Evolutionary conservation across 305 asterid genomes (phyloP).

Genomic region (Fraxinus sp.): DNA sequence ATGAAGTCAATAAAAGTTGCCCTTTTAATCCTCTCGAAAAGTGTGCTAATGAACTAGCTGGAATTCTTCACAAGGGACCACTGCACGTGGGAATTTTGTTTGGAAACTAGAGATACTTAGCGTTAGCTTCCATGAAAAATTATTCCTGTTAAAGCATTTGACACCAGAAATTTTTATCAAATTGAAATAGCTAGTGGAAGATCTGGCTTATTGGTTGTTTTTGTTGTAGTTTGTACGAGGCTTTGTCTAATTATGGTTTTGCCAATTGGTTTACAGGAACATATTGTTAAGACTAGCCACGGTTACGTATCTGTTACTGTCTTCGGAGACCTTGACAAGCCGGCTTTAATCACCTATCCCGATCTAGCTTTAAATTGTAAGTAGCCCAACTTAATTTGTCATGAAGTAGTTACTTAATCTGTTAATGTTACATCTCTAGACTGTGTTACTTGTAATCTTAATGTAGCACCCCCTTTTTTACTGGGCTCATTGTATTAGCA

Average conservation of each 20-base stretch:
- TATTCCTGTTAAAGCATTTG: constrained; percentile 11
- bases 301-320: constrained; percentile 37
- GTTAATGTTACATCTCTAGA: neutral
- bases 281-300: constrained; percentile 30
- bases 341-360: constrained; percentile 39
- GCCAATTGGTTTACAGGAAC: constrained; percentile 28
- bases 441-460: neutral
- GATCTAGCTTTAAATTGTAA: constrained; percentile 41
- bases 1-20: neutral
- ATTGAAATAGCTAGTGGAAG: constrained; percentile 8
- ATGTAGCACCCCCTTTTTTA: neutral
- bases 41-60: neutral
- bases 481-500: neutral
- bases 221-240: neutral
- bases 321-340: constrained; percentile 35
- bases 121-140: constrained; percentile 12
- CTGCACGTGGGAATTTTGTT: constrained; percentile 6
- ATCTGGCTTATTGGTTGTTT: neutral
- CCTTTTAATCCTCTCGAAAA: neutral
- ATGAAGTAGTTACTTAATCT: neutral
- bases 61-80: constrained; percentile 3
- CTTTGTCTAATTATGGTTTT: neutral
- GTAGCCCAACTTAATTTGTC: neutral
- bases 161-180: neutral
- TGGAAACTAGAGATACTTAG: constrained; percentile 10